These are phyloP conservation scores for Phaeosphaeria sp. DNA, from an alignment of 2,329 filamentous ascomycete species.

Conservation along the genomic window DNA sequence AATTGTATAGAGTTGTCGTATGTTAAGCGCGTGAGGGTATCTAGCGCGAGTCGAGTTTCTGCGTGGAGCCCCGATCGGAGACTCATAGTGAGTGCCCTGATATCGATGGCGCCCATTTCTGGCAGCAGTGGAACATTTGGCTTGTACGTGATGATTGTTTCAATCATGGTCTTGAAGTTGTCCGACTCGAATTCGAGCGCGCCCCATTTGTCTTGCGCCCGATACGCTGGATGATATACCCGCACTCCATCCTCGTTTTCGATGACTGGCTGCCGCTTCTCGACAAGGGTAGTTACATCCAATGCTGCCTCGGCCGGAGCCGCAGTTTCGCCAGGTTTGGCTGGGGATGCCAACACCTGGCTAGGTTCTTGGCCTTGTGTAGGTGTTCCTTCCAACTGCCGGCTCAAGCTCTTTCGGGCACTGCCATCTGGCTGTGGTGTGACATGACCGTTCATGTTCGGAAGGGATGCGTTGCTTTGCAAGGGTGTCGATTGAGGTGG, in stretches of 20 bases:
- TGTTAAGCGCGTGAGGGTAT: constrained; percentile 78
- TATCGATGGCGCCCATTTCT: constrained; percentile 87
- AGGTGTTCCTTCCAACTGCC: constrained; percentile 46
- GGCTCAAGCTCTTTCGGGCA: constrained; percentile 46
- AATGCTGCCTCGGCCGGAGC: constrained; percentile 24
- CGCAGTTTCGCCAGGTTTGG: constrained; percentile 33
- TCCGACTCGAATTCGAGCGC: constrained; percentile 50
- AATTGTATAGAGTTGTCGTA: constrained; percentile 47
- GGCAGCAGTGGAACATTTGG: constrained; percentile 76
- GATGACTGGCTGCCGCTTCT: constrained; percentile 33
- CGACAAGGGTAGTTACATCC: constrained; percentile 17
- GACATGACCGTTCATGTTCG: constrained; percentile 51
- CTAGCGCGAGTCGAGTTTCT: constrained; percentile 88
- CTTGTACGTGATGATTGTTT: constrained; percentile 69
- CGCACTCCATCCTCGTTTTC: constrained; percentile 36
- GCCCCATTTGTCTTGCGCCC: constrained; percentile 36
- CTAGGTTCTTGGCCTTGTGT: constrained; percentile 34
- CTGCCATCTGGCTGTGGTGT: constrained; percentile 52
- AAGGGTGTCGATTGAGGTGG: constrained; percentile 51
- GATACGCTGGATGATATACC: constrained; percentile 38
- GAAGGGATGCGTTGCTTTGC: constrained; percentile 57
- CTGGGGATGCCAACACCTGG: constrained; percentile 36
- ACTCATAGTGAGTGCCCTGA: constrained; percentile 86
- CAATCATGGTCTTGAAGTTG: constrained; percentile 76
- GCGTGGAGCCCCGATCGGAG: constrained; percentile 87